These are phyloP conservation scores for Geotrichum aggregatum DNA, from an alignment of 1,139 yeast genomes.

Conservation along the genomic window DNA sequence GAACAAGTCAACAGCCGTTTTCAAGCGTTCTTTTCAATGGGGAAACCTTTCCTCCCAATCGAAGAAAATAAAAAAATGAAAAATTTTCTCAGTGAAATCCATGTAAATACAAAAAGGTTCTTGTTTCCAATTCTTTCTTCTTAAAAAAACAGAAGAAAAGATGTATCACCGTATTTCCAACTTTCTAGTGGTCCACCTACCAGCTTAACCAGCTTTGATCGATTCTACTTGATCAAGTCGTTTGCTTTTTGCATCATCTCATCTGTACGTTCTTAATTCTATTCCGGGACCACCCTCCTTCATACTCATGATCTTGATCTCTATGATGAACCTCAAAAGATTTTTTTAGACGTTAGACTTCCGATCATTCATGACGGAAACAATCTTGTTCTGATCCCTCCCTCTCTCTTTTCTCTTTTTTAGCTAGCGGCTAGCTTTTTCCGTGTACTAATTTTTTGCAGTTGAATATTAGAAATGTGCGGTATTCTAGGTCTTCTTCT, in stretches of 20 bases:
- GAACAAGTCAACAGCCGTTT: neutral
- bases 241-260: neutral
- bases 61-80: too few relatives aligned
- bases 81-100: neutral
- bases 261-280: neutral
- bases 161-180: neutral
- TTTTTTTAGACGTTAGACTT: conserved; percentile 51
- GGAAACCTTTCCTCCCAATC: conserved; percentile 1
- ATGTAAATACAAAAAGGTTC: neutral
- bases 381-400: conserved; percentile 33
- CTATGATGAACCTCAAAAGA: conserved; percentile 20
- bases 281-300: too few relatives aligned
- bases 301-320: neutral
- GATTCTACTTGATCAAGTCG: neutral
- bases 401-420: neutral
- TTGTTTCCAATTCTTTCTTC: conserved; percentile 4
- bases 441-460: conserved; percentile 4
- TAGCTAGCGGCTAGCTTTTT: neutral
- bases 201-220: neutral
- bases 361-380: conserved; percentile 45
- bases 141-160: neutral
- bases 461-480: conserved; percentile 49
- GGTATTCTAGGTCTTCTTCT: conserved; percentile 87
- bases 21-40: neutral
- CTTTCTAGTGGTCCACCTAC: neutral